Evolutionary conservation across 257 asterid genomes (phyloP).

Genomic region (Solanum clarkiae): DNA sequence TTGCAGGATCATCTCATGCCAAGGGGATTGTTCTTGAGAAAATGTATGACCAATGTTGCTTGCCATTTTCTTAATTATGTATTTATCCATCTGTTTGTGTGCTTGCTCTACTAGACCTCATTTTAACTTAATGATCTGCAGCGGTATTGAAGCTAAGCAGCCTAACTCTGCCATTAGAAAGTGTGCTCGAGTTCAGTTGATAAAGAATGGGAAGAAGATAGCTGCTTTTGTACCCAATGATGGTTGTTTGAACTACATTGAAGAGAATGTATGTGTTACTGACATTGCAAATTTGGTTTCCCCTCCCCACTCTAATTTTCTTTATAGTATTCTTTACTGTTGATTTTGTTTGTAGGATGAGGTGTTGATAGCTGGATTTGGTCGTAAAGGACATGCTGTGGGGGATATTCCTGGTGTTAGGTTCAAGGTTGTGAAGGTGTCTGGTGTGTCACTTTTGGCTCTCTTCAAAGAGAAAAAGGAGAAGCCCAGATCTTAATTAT

Average conservation of each 20-base stretch:
- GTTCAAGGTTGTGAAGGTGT: conserved; percentile 4
- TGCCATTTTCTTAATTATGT: background rate
- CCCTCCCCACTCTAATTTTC: background rate
- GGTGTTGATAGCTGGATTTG: background rate
- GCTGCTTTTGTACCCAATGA: conserved; percentile 2
- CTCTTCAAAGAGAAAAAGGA: conserved; percentile 5
- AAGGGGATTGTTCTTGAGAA: conserved; percentile 7
- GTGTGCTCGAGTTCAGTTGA: conserved; percentile 4
- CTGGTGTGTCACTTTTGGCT: conserved; percentile 1
- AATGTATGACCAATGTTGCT: background rate
- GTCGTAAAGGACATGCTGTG: conserved; percentile 2
- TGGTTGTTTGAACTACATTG: conserved; percentile 4
- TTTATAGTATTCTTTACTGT: background rate
- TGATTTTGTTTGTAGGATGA: background rate
- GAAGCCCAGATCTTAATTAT: background rate
- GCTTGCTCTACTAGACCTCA: background rate
- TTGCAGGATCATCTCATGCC: conserved; percentile 4
- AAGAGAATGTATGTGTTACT: background rate
- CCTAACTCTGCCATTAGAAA: conserved; percentile 6
- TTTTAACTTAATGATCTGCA: background rate
- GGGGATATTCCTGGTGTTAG: conserved; percentile 1
- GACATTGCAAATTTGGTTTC: background rate
- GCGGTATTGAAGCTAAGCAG: conserved; percentile 1
- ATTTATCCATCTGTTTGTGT: background rate
- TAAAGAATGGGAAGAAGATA: conserved; percentile 1